These are phyloP conservation scores for Neurospora sp. DNA, from an alignment of 495 filamentous ascomycete species.

Conservation along the genomic window DNA sequence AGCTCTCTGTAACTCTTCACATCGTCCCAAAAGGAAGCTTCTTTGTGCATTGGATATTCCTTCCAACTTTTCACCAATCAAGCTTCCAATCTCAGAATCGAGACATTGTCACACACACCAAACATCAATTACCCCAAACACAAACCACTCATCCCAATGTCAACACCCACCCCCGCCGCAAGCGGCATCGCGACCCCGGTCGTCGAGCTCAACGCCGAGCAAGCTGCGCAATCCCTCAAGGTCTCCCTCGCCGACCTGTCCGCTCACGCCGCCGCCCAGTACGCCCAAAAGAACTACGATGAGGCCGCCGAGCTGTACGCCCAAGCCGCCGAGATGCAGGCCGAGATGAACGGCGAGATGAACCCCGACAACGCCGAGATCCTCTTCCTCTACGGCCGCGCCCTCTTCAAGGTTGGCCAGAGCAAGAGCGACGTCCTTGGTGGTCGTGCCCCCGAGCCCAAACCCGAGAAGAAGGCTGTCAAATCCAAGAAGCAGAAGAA, in stretches of 20 bases:
- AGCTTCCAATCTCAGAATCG: background rate
- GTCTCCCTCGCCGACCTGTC: constrained; percentile 49
- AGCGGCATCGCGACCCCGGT: constrained; percentile 26
- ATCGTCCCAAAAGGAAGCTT: background rate
- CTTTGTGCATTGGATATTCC: background rate
- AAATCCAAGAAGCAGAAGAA: constrained; percentile 17
- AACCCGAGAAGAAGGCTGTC: constrained; percentile 29
- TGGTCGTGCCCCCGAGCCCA: constrained; percentile 56
- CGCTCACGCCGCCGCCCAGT: constrained; percentile 48
- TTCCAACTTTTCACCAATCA: background rate
- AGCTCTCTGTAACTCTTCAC: background rate
- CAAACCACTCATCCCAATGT: constrained; percentile 7
- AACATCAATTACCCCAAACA: background rate
- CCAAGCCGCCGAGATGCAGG: constrained; percentile 80
- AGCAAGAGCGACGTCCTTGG: constrained; percentile 92
- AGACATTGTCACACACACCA: background rate
- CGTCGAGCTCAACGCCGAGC: constrained; percentile 28
- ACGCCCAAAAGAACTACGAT: constrained; percentile 76
- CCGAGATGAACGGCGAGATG: constrained; percentile 85
- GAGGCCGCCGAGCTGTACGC: constrained; percentile 79
- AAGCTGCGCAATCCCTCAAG: constrained; percentile 34
- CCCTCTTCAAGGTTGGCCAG: constrained; percentile 85
- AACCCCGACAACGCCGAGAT: constrained; percentile 82
- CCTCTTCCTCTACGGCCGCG: constrained; percentile 85
- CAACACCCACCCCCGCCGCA: constrained; percentile 11